A percentile compares a stretch with the other conserved stretches of the same genome.
phyloP scores from a whole-genome alignment of 345 rosid genomes.

The Brassica rapa region DNA sequence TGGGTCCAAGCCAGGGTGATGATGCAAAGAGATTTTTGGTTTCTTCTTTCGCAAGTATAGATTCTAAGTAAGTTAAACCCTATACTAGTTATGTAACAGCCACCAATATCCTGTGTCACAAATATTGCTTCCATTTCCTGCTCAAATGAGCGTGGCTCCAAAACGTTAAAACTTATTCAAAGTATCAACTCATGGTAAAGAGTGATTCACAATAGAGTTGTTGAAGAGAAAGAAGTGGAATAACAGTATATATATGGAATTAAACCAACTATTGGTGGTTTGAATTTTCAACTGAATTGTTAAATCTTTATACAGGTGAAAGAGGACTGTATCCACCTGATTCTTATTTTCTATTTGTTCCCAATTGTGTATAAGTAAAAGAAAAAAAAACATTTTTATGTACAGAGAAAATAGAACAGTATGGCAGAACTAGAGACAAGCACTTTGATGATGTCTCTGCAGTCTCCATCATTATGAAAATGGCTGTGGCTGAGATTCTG shows the following conservation, averaged over 20 bases:
- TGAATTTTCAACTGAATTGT: conserved; percentile 23
- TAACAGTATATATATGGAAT: neutral
- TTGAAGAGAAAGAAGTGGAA: neutral
- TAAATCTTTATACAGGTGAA: conserved; percentile 19
- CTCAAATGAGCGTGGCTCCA: neutral
- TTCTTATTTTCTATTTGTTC: conserved; percentile 33
- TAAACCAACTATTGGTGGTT: conserved; percentile 19
- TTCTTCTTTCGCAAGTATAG: neutral
- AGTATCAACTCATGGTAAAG: neutral
- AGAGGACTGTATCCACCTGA: conserved; percentile 26
- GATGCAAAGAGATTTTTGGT: neutral
- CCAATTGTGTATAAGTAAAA: conserved; percentile 25
- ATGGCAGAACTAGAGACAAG: neutral
- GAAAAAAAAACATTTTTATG: conserved; percentile 10
- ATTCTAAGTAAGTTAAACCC: too few relatives aligned
- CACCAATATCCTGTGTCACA: neutral
- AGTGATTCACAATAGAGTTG: neutral
- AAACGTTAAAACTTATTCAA: neutral
- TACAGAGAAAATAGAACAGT: conserved; percentile 24
- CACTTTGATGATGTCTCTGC: neutral
- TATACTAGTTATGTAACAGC: too few relatives aligned
- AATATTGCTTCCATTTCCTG: neutral
- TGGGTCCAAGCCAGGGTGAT: too few relatives aligned
- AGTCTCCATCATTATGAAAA: conserved; percentile 12
- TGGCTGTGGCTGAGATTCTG: conserved; percentile 45